Evolutionary conservation across 495 filamentous ascomycete genomes (phyloP), one percentile per base, ranked within the genome.

Genomic region (Penicillium bialowiezense): DNA sequence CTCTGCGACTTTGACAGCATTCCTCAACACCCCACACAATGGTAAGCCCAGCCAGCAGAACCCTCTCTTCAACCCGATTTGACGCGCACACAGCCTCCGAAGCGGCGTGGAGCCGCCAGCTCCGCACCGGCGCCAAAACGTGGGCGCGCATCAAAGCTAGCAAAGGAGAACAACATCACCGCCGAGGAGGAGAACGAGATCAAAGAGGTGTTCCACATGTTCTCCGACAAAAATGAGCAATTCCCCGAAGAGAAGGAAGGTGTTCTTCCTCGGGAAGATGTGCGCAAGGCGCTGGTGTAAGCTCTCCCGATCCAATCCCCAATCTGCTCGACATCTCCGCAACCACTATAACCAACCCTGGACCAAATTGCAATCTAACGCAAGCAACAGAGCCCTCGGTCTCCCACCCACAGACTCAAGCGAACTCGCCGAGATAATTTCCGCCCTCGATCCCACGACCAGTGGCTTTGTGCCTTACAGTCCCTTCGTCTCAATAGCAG

Each of bases 121-220:
- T 49, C 62, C 50, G 52, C 65, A 45, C 37, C 56, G 9, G 44
- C 66, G 29, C 63, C 67, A 20, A 79, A 69, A 57, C 78, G 78
- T 60, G 56, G 68, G 15, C 76, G 78, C 38, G 81, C 77, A 54
- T 95, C 91, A 55, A 92, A 90, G 63, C 88, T 95, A 50, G 91
- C 91, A 3, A 88, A 88, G 65, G 88, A 93, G 53, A 83, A 97
- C 75, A 80, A 88, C 64, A 83, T 98, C 65, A 85, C 82, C 21
- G 83, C 81, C 17, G 81, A 82, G 41, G 86, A 96, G 72, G 93
- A 98, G 63, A 74, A 79, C 54, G 90, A 96, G 65, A 96, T 98
- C 58, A 82, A 82, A 57, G 90, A 96, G 67, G 91, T 90, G 13
- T 98, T 93, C 69, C 69, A 78, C 24, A 76, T 97, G 14, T 98